These are phyloP conservation scores for Solanum corneliomulleri DNA, from an alignment of 257 asterid species.

Conservation along the genomic window DNA sequence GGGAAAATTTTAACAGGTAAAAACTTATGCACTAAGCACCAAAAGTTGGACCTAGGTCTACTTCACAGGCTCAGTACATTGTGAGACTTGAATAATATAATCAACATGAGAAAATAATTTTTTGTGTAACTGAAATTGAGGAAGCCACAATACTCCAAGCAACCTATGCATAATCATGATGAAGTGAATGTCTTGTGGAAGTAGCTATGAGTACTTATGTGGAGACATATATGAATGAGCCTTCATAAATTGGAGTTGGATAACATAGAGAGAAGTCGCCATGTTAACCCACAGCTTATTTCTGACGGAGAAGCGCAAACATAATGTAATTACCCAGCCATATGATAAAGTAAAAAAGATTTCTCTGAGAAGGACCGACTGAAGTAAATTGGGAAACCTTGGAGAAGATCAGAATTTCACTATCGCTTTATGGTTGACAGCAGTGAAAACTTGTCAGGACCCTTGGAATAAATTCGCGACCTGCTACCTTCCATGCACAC, in stretches of 20 bases:
- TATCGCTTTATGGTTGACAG: not conserved
- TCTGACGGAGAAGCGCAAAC: not conserved
- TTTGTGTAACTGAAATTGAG: not conserved
- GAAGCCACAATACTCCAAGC: not conserved
- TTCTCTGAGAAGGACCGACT: not conserved
- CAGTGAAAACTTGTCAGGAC: not conserved
- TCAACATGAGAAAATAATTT: not conserved
- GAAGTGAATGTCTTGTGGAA: not conserved
- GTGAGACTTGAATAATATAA: not conserved
- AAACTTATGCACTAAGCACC: not conserved
- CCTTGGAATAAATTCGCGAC: not conserved
- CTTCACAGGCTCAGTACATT: not conserved
- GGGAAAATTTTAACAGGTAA: not conserved
- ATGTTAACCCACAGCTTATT: not conserved
- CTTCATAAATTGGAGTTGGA: not conserved
- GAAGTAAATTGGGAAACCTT: not conserved
- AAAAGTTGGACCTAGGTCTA: not conserved
- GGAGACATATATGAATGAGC: not conserved
- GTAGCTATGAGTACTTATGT: not conserved
- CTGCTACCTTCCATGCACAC: not conserved
- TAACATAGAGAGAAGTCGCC: not conserved
- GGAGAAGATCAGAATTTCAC: not conserved
- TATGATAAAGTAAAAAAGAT: not conserved
- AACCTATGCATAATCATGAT: not conserved
- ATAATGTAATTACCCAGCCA: not conserved